Evolutionary conservation across 2,329 filamentous ascomycete species (phyloP).

Genomic region (Diaporthe sp.): DNA sequence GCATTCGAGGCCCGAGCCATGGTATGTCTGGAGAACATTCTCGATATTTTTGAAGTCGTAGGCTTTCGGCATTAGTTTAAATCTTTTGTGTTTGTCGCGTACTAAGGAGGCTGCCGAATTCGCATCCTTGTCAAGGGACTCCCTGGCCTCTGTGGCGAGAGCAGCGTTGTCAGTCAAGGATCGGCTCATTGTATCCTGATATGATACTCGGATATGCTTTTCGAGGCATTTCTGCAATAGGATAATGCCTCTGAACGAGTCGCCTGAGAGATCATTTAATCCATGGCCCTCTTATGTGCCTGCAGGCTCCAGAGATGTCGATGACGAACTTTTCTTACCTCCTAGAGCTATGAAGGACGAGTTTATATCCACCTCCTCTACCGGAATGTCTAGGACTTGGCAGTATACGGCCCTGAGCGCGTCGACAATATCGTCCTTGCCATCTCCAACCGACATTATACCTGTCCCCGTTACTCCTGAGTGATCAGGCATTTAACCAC

Average conservation of each 20-base stretch:
- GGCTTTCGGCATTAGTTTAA: neutral
- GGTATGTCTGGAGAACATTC: neutral
- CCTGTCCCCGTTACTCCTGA: neutral
- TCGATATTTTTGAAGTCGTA: neutral
- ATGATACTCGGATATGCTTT: neutral
- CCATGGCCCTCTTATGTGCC: neutral
- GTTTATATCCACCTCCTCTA: neutral
- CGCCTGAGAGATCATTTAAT: neutral
- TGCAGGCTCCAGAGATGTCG: too few relatives aligned
- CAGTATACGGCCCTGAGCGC: neutral
- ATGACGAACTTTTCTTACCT: neutral
- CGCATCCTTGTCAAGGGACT: neutral
- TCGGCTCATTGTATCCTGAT: neutral
- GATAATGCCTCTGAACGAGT: neutral
- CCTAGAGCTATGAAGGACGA: neutral
- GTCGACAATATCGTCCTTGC: neutral
- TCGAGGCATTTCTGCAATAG: constrained; percentile 1
- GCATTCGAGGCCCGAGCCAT: neutral
- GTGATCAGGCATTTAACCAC: neutral
- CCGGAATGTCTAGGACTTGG: neutral
- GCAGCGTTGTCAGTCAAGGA: neutral
- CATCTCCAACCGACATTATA: neutral
- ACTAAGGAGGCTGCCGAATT: neutral
- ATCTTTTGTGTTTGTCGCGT: neutral
- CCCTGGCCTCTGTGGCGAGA: neutral